Evolutionary conservation across 1,139 yeast genomes (phyloP).

Genomic region (Diutina pseudorugosa): DNA sequence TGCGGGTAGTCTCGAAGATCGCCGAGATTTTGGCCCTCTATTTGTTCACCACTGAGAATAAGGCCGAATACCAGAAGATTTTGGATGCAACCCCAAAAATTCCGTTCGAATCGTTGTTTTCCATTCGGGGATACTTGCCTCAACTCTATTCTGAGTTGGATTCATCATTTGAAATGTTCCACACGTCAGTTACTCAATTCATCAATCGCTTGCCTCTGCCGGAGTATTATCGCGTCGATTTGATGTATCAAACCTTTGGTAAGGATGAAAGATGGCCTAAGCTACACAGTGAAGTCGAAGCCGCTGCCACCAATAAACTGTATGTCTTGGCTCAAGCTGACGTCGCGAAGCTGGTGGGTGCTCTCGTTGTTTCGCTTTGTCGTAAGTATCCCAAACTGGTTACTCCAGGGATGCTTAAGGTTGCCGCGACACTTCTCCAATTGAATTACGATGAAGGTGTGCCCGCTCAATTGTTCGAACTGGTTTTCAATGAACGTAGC

Average conservation of each 20-base stretch:
- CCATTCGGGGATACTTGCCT: conserved; percentile 18
- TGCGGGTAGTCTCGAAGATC: conserved; percentile 36
- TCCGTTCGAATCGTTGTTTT: conserved; percentile 23
- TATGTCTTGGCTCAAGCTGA: conserved; percentile 54
- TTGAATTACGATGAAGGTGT: conserved; percentile 21
- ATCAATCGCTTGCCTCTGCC: conserved; percentile 35
- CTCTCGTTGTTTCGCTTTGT: conserved; percentile 56
- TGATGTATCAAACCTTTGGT: conserved; percentile 50
- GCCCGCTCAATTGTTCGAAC: conserved; percentile 20
- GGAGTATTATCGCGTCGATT: conserved; percentile 43
- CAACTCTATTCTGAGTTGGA: conserved; percentile 34
- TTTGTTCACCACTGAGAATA: conserved; percentile 46
- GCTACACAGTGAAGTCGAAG: background rate
- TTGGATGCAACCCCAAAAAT: conserved; percentile 7
- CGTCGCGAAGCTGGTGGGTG: conserved; percentile 69
- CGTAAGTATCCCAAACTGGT: conserved; percentile 24
- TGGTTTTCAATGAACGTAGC: conserved; percentile 47
- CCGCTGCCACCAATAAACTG: conserved; percentile 23
- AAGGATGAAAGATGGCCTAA: conserved; percentile 38
- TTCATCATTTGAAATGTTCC: conserved; percentile 25
- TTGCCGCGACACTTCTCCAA: conserved; percentile 38
- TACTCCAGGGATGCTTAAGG: conserved; percentile 14
- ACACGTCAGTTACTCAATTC: conserved; percentile 20
- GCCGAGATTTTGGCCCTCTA: conserved; percentile 67
- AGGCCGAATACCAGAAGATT: conserved; percentile 20